Base-by-base conservation (phyloP, 78 protist genomes). In the Dictyostelium capitatum region DNA sequence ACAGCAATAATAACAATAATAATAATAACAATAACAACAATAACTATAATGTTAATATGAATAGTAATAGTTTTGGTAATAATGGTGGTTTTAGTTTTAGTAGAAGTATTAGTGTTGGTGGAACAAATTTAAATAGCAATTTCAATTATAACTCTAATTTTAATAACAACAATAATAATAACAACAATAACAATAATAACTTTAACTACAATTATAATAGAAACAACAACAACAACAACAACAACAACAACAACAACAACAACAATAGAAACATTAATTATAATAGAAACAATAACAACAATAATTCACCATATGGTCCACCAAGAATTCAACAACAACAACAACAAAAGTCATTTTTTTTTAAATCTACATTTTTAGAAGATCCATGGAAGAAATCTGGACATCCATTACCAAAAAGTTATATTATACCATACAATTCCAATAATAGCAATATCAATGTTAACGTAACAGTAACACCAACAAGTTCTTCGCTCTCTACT, bases 321-420 rank as follows among this genome's bases (percentile, higher is more conserved):
- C 6, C 17, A 41, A 15, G 1, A 20, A 19, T 8, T 20, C 47
- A 73, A 23, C 79, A 72, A 46, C 17, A 37, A 30, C 56, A 73
- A 32, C 47, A 73, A 4, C 50, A 30, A 73, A 23, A 73, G 50
- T 65, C 75, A 5, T 81, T 65, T 48, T 81, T 65, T 15, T 81
- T 50, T 32, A 81, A 81, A 50, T 43, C 28, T 20, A 65, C 89
- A 47, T 81, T 80, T 30, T 46, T 81, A 9, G 89, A 81, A 50
- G 89, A 81, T 28, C 89, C 89, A 43, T 81, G 89, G 89, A 67
- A 67, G 43, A 43, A 81, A 25, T 43, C 57, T 7, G 7, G 9
- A 43, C 56, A 73, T 11, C 80, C 80, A 10, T 20, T 73, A 43
- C 37, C 57, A 8, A 10, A 32, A 1, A n/a, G 12, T 32, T n/a